Conservation (phyloP, 805 yeast species). For the Monosporozyma yasuniensis region DNA sequence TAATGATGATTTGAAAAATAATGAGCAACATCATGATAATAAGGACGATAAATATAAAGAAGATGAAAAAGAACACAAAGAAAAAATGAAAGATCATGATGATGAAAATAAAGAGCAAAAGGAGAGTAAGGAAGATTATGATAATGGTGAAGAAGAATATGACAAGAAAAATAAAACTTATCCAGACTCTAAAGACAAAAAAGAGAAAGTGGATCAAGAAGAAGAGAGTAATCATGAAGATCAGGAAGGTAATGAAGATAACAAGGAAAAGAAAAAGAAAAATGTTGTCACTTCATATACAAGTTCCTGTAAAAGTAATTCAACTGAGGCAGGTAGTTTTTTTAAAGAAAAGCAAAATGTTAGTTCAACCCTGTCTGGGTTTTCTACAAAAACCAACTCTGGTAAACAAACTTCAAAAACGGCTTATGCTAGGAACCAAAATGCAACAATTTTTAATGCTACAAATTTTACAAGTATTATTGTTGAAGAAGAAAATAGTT, state of each 20-base stretch:
- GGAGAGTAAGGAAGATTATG: background rate
- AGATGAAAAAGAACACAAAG: background rate
- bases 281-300: background rate
- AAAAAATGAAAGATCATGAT: background rate
- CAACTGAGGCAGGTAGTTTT: background rate
- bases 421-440: background rate
- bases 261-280: background rate
- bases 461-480: background rate
- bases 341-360: background rate
- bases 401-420: background rate
- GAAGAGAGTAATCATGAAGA: slow-evolving; percentile 3
- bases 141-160: background rate
- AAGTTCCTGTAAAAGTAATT: background rate
- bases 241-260: slow-evolving; percentile 1
- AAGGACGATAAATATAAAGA: background rate
- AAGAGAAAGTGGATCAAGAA: background rate
- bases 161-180: background rate
- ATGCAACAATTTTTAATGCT: background rate
- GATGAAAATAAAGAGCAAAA: background rate
- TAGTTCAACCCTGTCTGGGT: background rate
- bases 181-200: slow-evolving; percentile 2
- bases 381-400: background rate
- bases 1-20: background rate
- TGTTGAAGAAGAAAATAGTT: background rate
- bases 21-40: background rate